Evolutionary conservation across 2,329 filamentous ascomycete genomes (phyloP), one percentile per base, ranked within the genome.

Genomic region (Sporothrix sp.): DNA sequence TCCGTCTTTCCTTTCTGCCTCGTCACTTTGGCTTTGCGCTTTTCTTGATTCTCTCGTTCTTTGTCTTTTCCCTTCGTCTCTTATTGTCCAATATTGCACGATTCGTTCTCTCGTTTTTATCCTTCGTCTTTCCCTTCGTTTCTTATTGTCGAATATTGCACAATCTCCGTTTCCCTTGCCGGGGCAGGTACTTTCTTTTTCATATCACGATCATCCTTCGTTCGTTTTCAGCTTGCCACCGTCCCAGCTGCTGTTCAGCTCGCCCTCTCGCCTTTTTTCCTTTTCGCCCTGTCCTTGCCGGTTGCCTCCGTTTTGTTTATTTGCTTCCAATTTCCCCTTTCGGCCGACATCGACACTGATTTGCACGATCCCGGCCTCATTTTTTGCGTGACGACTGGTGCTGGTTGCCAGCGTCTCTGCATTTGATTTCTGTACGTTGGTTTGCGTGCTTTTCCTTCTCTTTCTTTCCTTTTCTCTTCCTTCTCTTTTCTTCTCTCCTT

Each of bases 1-100:
- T 59, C 52, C 60, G 52, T 58, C 14, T 36, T n/a, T 37, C 39
- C 10, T 27, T 4, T 28, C n/a, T n/a, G n/a, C n/a, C n/a, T n/a
- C n/a, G n/a, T n/a, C n/a, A n/a, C n/a, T n/a, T n/a, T n/a, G n/a
- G n/a, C n/a, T n/a, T n/a, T n/a, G n/a, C n/a, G n/a, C n/a, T n/a
- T 43, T 35, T 13, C 35, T 40, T 48, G 9, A 18, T 28, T 44
- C 38, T 35, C 50, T 49, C 13, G 14, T 45, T 47, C 18, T n/a
- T 44, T 27, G 14, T 37, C 13, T 36, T 50, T 27, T 13, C 4
- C 5, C 28, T 16, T 20, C 4, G 3, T 28, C 7, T 37, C 28
- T 38, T 25, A 39, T 25, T 37, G 8, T 25, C 23, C 38, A 6
- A n/a, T n/a, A n/a, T n/a, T n/a, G n/a, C n/a, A n/a, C n/a, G n/a